These are phyloP conservation scores for Massariosphaeria phaeospora DNA, from an alignment of 495 filamentous ascomycete genomes.

Conservation along the genomic window DNA sequence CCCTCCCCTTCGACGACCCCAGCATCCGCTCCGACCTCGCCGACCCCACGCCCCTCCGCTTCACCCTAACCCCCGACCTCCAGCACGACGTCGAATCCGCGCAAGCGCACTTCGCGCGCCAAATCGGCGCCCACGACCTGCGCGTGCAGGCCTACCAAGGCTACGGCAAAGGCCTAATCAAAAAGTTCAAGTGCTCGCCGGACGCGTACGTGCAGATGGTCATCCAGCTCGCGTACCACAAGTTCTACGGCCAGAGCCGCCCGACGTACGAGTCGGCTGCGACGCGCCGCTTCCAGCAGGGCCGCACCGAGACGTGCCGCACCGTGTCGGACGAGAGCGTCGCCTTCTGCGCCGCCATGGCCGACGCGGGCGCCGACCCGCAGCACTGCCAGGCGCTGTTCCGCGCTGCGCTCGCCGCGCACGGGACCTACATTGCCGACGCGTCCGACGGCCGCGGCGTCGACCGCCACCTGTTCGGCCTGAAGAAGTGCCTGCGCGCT, in stretches of 20 bases:
- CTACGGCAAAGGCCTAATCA: slow-evolving; percentile 98
- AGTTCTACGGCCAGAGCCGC: slow-evolving; percentile 97
- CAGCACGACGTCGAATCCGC: slow-evolving; percentile 72
- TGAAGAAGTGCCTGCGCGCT: slow-evolving; percentile 83
- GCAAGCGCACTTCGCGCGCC: slow-evolving; percentile 64
- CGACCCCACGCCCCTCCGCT: slow-evolving; percentile 70
- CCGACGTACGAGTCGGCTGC: slow-evolving; percentile 98
- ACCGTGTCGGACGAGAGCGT: slow-evolving; percentile 86
- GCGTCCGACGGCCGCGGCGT: slow-evolving; percentile 90
- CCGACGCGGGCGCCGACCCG: slow-evolving; percentile 55
- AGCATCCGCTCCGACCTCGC: slow-evolving; percentile 75
- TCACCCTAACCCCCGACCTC: slow-evolving; percentile 67
- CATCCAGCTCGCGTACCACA: slow-evolving; percentile 97
- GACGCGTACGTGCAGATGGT: slow-evolving; percentile 98
- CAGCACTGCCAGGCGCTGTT: slow-evolving; percentile 68
- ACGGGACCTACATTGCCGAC: slow-evolving; percentile 83
- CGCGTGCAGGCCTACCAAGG: slow-evolving; percentile 91
- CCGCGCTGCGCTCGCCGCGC: slow-evolving; percentile 71
- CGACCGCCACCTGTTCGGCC: slow-evolving; percentile 91
- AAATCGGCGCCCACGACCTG: slow-evolving; percentile 85
- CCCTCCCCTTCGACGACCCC: slow-evolving; percentile 76
- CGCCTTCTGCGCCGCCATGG: slow-evolving; percentile 84
- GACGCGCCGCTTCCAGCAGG: slow-evolving; percentile 89
- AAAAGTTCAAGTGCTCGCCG: slow-evolving; percentile 98
- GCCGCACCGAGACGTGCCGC: slow-evolving; percentile 94